Percentiles rank a stretch among this genome's conserved stretches.
These are phyloP conservation scores for Aspergillus sclerotialis DNA, from an alignment of 2,329 filamentous ascomycete genomes.

Conservation along the genomic window DNA sequence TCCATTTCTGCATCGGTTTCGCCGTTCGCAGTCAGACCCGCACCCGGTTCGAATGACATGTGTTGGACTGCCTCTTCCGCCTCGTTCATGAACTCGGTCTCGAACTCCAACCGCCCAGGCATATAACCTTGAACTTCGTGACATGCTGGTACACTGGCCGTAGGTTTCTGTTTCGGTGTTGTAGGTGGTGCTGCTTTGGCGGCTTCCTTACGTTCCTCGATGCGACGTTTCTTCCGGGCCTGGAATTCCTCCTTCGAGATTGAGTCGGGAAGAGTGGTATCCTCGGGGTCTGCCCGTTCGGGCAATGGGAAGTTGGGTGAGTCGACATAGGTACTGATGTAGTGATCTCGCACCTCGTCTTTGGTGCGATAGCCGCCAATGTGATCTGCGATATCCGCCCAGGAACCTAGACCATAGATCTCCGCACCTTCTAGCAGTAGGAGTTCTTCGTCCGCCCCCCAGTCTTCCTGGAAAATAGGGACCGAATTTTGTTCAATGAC, in stretches of 20 bases:
- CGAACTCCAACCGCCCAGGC: slow-evolving; percentile 94
- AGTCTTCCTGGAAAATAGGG: slow-evolving; percentile 88
- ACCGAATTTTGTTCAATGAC: slow-evolving; percentile 99
- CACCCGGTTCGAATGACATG: slow-evolving; percentile 96
- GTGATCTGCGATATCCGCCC: slow-evolving; percentile 96
- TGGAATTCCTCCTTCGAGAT: slow-evolving; percentile 92
- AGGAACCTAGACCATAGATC: slow-evolving; percentile 91
- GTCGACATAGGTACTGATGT: slow-evolving; percentile 78
- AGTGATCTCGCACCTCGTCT: slow-evolving; percentile 93
- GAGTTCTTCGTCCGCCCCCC: slow-evolving; percentile 97
- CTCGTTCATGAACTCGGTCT: slow-evolving; percentile 96
- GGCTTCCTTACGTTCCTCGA: slow-evolving; percentile 83
- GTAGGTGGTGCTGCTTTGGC: slow-evolving; percentile 76
- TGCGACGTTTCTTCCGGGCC: slow-evolving; percentile 80
- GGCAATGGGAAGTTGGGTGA: slow-evolving; percentile 81
- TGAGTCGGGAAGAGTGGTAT: slow-evolving; percentile 69
- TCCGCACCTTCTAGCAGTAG: slow-evolving; percentile 88
- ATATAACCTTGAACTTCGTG: slow-evolving; percentile 99
- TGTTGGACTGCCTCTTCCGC: slow-evolving; percentile 96
- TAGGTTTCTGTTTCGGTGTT: slow-evolving; percentile 90
- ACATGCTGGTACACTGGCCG: slow-evolving; percentile 87
- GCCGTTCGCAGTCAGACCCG: slow-evolving; percentile 82
- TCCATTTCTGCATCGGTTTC: slow-evolving; percentile 94
- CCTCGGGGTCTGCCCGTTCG: slow-evolving; percentile 72
- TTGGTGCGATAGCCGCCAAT: slow-evolving; percentile 92